Percentiles rank a stretch among this genome's conserved stretches.
phyloP scores from a whole-genome alignment of 73 alveolate species.

The Paramecium pentaurelia region DNA sequence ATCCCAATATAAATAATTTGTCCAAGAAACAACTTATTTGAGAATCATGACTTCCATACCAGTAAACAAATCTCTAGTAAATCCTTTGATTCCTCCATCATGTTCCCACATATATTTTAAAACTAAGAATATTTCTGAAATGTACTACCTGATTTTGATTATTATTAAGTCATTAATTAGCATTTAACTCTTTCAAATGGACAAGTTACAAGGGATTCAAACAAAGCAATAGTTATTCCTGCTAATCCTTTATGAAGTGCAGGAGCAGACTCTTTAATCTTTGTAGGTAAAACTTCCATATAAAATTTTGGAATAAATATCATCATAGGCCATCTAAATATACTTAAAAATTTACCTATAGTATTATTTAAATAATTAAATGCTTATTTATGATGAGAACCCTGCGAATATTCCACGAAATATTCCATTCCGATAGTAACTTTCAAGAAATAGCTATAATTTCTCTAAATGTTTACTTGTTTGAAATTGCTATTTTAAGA shows the following conservation, averaged over 20 bases:
- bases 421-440: not conserved
- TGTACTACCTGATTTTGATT: not conserved
- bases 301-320: not conserved
- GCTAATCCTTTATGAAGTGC: not conserved
- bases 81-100: not conserved
- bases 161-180: not conserved
- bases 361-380: not conserved
- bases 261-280: not conserved
- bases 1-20: constrained; percentile 41
- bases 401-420: constrained; percentile 29
- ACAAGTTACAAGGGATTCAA: constrained; percentile 1
- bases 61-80: not conserved
- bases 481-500: not conserved
- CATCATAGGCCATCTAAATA: constrained; percentile 51
- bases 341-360: not conserved
- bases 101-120: not conserved
- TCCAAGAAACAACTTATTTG: constrained; percentile 31
- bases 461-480: not conserved
- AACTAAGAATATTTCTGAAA: not conserved
- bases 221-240: not conserved
- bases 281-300: not conserved
- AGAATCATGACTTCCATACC: not conserved
- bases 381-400: constrained; percentile 13
- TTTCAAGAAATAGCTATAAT: not conserved
- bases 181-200: constrained; percentile 36